Conservation (phyloP, 768 basidiomycete genomes). For the Suillus subaureus region DNA sequence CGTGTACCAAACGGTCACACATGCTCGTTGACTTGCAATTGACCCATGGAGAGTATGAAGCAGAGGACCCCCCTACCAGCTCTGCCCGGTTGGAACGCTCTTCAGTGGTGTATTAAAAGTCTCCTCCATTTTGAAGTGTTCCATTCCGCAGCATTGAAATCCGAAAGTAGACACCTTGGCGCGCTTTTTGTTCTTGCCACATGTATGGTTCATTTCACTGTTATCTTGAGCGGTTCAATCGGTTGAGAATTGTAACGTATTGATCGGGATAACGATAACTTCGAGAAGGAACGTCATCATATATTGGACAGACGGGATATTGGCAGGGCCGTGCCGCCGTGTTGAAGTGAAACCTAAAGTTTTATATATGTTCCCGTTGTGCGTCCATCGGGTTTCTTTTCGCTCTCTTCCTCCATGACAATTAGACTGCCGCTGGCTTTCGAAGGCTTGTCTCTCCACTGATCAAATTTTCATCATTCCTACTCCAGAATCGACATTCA, state of each 20-base stretch:
- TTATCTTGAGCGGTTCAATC: not conserved
- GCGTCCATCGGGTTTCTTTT: no score
- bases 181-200: conserved; percentile 4
- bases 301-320: not conserved
- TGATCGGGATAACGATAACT: not conserved
- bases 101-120: no score
- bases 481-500: not conserved
- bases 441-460: not conserved
- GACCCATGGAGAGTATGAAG: no score
- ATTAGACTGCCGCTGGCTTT: not conserved
- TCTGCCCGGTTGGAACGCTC: no score
- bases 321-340: not conserved
- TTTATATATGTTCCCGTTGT: not conserved
- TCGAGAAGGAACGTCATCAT: not conserved
- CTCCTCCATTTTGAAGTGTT: no score
- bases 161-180: not conserved
- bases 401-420: not conserved
- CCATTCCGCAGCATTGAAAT: not conserved
- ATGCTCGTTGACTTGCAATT: not conserved
- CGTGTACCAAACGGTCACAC: no score
- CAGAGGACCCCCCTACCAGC: no score
- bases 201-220: not conserved
- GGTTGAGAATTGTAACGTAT: not conserved
- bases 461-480: not conserved
- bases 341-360: not conserved